Evolutionary conservation across 2,329 filamentous ascomycete genomes (phyloP).

Genomic region (Colletotrichum chlorophyti): DNA sequence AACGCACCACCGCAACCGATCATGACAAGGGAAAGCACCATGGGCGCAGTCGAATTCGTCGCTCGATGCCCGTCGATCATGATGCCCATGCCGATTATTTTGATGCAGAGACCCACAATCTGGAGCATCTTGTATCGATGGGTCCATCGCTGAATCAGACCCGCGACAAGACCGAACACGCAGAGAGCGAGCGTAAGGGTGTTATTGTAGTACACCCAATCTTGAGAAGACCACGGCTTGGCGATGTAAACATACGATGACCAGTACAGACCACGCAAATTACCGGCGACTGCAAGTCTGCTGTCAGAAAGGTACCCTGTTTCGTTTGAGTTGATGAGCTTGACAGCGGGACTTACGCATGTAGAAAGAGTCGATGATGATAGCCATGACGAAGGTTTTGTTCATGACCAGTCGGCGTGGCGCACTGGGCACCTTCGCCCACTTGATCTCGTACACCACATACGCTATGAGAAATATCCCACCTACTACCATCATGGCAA

Average conservation of each 20-base stretch:
- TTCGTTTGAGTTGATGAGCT: neutral
- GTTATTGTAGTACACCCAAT: conserved; percentile 28
- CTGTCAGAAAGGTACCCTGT: neutral
- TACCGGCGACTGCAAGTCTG: conserved; percentile 14
- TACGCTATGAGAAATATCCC: conserved; percentile 49
- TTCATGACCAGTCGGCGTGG: conserved; percentile 24
- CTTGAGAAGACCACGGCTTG: conserved; percentile 22
- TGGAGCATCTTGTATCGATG: conserved; percentile 25
- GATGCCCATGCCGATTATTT: conserved; percentile 37
- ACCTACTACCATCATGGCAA: conserved; percentile 51
- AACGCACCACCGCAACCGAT: conserved; percentile 60
- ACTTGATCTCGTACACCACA: conserved; percentile 53
- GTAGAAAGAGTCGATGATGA: conserved; percentile 23
- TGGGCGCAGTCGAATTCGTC: conserved; percentile 11
- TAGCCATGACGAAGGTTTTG: conserved; percentile 26
- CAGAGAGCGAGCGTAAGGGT: conserved; percentile 21
- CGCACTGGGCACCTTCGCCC: conserved; percentile 30
- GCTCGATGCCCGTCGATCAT: conserved; percentile 22
- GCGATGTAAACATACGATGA: conserved; percentile 24
- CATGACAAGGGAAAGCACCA: conserved; percentile 84
- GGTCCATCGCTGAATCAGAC: conserved; percentile 20
- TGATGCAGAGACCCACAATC: conserved; percentile 33
- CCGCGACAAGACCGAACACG: conserved; percentile 19
- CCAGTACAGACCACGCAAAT: conserved; percentile 22
- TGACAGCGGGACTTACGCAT: conserved; percentile 1